A percentile compares a stretch with the other conserved stretches of the same genome.
Conservation (phyloP, 805 yeast species). For the Metschnikowia bowlesiae region DNA sequence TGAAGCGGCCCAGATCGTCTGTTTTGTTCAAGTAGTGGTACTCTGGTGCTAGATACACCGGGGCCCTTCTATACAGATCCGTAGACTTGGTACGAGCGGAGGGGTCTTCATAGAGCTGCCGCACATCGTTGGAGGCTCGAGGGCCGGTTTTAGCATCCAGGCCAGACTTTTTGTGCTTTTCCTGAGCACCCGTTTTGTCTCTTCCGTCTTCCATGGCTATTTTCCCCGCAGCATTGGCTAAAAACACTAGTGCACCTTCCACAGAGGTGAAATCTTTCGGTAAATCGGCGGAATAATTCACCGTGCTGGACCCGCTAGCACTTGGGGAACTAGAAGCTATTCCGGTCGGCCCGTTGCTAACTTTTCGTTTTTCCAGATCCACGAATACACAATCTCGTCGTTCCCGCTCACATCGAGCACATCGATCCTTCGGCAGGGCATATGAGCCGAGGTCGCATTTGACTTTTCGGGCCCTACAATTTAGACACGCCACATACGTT, state of each 20-base stretch:
- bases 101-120: neutral
- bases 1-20: conserved; percentile 18
- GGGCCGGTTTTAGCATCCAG: neutral
- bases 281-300: neutral
- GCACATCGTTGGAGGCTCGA: neutral
- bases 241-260: conserved; percentile 63
- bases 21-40: neutral
- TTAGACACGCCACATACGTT: conserved; percentile 77
- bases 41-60: neutral
- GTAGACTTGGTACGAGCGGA: neutral
- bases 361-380: conserved; percentile 22
- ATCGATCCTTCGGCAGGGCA: conserved; percentile 68
- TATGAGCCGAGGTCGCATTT: conserved; percentile 81
- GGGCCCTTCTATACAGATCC: conserved; percentile 1
- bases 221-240: conserved; percentile 77
- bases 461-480: conserved; percentile 79
- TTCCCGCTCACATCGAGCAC: conserved; percentile 81
- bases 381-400: conserved; percentile 73
- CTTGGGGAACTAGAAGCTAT: neutral
- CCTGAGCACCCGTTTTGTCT: conserved; percentile 53
- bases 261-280: conserved; percentile 35
- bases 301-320: neutral
- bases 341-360: conserved; percentile 3
- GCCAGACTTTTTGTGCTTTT: conserved; percentile 46
- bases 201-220: conserved; percentile 66